Evolutionary conservation across 768 basidiomycete species (phyloP), one percentile per base, ranked within the genome.

Genomic region (Lentinus tigrinus): DNA sequence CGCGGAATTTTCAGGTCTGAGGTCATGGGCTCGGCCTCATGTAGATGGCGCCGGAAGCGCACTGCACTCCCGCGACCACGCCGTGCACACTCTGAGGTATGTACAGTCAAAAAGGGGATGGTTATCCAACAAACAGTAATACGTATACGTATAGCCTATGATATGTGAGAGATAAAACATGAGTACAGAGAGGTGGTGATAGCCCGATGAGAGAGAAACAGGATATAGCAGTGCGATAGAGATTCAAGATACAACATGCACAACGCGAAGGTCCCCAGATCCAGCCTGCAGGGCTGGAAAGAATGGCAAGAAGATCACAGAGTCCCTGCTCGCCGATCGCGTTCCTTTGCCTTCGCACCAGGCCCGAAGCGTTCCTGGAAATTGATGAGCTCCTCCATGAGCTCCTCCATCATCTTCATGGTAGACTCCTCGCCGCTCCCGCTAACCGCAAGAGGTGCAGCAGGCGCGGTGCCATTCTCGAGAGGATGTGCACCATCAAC

Each of bases 281-380:
- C 55, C 58, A 47, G 17, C 42, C 24, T 40, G 9, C 26, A 55
- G 34, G 39, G 19, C 51, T 19, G 19, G n/a, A n/a, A 23, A 39
- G 31, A 34, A 19, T 37, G n/a, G 31, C 44, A 28, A 36, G 28
- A 46, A 21, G 28, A 61, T 71, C 68, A 73, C 60, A 69, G 67
- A 34, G 67, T 57, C 40, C 63, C 65, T 26, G 65, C 66, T 58
- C 70, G 65, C 55, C 73, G 72, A 44, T 71, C 71, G 43, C 74
- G 66, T 42, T 75, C 74, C 60, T 71, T 75, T 44, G 62, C 71
- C 70, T 78, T 82, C 47, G 75, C 69, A 31, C 80, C 77, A 6
- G 79, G 79, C n/a, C 89, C 89, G 74, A 91, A 95, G 54, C 84
- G 81, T 70, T 95, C 93, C 74, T 95, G 94, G 69, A 96, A 95